phyloP scores from a whole-genome alignment of 257 asterid genomes.

The Lantana camara region DNA sequence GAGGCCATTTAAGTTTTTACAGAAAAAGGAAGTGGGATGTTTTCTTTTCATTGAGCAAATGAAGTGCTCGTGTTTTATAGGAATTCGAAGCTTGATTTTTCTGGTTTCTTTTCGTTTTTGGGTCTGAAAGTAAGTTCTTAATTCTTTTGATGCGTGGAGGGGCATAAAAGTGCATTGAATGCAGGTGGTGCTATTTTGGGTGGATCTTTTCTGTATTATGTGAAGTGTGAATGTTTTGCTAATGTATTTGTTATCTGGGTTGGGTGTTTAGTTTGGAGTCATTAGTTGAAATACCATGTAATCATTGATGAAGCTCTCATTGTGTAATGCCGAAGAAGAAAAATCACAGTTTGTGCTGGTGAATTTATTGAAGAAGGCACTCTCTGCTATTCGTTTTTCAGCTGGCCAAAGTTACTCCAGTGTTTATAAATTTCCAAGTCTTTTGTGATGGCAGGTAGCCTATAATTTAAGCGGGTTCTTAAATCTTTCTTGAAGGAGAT shows the following conservation, averaged over 20 bases:
- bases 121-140: neutral
- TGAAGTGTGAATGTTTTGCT: neutral
- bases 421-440: neutral
- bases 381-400: no score
- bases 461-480: no score
- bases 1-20: neutral
- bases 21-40: neutral
- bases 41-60: no score
- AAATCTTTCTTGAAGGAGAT: no score
- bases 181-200: constrained; percentile 12
- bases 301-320: no score
- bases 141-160: neutral
- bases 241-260: neutral
- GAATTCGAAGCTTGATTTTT: neutral
- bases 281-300: no score
- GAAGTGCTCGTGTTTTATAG: no score
- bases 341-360: no score
- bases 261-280: neutral
- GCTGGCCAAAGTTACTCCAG: neutral
- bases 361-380: constrained; percentile 3
- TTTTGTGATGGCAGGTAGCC: constrained; percentile 6
- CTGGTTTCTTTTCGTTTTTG: neutral
- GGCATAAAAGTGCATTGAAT: neutral
- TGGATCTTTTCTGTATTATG: neutral
- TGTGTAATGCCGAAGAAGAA: no score